Base-by-base conservation (phyloP, 2,329 filamentous ascomycete species). In the Diaporthe sp. region DNA sequence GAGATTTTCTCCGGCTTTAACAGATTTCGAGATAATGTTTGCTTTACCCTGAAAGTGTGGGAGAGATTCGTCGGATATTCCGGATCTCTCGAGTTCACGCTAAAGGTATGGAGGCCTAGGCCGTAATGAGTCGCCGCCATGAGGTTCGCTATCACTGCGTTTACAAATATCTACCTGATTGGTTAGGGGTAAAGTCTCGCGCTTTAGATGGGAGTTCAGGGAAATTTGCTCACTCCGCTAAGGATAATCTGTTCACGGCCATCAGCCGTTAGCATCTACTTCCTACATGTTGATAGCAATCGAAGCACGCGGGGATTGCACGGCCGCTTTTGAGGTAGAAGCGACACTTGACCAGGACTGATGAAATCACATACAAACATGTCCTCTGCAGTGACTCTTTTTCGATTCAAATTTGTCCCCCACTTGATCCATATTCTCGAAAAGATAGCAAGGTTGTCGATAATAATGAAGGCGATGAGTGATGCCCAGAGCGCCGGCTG, bases 401-500 rank as follows among this genome's bases (percentile, higher is more conserved):
- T 44, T 5, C 37, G 35, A 44, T 61, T 61, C 25, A 61, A 27
- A 12, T 44, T 61, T 12, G 58, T 30, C 4, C 35, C 58, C 58
- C 58, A 61, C 25, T 61, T 61, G 25, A 61, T 61, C 58, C 58
- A 44, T n/a, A 30, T 61, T 19, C 58, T 61, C n/a, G 58, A n/a
- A 19, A 61, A 42, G n/a, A 61, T 61, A 8, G 58, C 58, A 61
- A 61, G 58, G 13, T 61, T 61, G 15, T 61, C 27, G 25, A 61
- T 61, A 25, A 61, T 44, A 2, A 61, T 44, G 58, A 61, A 61
- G 13, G 8, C 25, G 17, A 44, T 44, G 25, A 61, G 58, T 22
- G 58, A 61, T 61, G 58, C 37, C 58, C 58, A 61, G 25, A 61
- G 58, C n/a, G 58, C 58, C 4, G 58, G 58, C 58, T 61, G 58